Conservation (phyloP, 768 basidiomycete species). For the Galerina marginata region DNA sequence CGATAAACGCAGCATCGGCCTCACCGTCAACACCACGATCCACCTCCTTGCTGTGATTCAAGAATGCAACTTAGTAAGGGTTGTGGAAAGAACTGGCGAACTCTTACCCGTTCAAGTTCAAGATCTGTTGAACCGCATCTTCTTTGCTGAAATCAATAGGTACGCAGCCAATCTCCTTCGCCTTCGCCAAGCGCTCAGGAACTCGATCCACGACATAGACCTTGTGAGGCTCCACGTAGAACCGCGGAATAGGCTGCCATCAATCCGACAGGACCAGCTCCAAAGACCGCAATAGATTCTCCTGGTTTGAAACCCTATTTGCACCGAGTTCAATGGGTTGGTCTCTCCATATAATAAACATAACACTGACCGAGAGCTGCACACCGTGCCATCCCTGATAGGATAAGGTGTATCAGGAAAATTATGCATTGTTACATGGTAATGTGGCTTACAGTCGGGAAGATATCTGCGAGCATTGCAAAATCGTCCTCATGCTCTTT, state of each 20-base stretch:
- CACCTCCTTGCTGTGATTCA: constrained; percentile 44
- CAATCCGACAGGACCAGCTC: constrained; percentile 58
- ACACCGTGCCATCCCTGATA: constrained; percentile 58
- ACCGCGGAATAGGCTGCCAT: constrained; percentile 64
- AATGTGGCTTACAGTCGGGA: constrained; percentile 50
- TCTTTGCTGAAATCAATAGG: constrained; percentile 53
- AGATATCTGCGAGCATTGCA: constrained; percentile 58
- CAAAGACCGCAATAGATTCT: constrained; percentile 58
- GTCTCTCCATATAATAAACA: neutral
- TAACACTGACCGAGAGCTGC: constrained; percentile 43
- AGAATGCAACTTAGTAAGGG: neutral
- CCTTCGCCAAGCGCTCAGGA: constrained; percentile 55
- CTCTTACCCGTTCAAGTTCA: constrained; percentile 46
- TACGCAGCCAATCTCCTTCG: constrained; percentile 55
- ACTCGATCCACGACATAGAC: constrained; percentile 64
- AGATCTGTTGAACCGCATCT: constrained; percentile 56
- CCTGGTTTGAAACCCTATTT: constrained; percentile 53
- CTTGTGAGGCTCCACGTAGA: constrained; percentile 55
- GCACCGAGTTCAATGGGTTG: neutral
- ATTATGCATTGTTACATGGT: neutral
- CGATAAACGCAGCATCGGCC: neutral
- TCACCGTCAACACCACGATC: constrained; percentile 57
- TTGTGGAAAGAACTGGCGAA: neutral
- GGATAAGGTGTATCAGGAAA: neutral
- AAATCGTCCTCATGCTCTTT: constrained; percentile 62